Base-by-base conservation (phyloP, 371 early-diverging fungal species). In the Batkoa obscura region DNA sequence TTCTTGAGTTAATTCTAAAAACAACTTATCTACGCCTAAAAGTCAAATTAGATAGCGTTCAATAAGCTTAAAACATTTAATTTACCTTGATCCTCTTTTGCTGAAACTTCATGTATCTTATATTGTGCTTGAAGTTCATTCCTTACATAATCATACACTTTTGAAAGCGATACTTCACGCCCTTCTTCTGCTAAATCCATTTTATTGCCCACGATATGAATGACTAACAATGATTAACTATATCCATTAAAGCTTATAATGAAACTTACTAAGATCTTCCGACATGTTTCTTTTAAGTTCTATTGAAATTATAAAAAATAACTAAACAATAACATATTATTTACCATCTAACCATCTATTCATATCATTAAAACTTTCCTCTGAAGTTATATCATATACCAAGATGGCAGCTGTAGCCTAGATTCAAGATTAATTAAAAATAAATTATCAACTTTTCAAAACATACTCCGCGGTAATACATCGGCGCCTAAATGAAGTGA, bases 151-250 rank as follows among this genome's bases (percentile, higher is more conserved):
- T 75, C 72, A 54, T 74, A 68, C 42, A 77, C 75, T 52, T 71
- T 69, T 56, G 75, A 69, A 42, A 71, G 70, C 41, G 72, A 65
- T 9, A 81, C 78, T 56, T 74, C 74, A 62, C 80, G 71, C 58
- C 67, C 71, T 55, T 70, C 51, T 45, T 71, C 50, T 59, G 74
- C 79, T 61, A 85, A 68, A 68, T 85, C 86, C 61, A 72, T 66
- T 66, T 85, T 85, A 66, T 81, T 83, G 52, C 83, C 86, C 15
- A 82, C 83, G 23, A 85, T 75, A 43, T 82, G 77, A 50, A 82
- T 73, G 50, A 83, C 82, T 69, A 76, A 63, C 56, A 60, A 70
- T 15, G 38, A 17, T 34, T n/a, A 46, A 46, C 5, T 23, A 23
- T 23, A 56, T 9, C 0, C 5, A 17, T 15, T 33, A 51, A 39